Conservation (phyloP, 177 flowering plant species). For the Tripterygium wilfordii region DNA sequence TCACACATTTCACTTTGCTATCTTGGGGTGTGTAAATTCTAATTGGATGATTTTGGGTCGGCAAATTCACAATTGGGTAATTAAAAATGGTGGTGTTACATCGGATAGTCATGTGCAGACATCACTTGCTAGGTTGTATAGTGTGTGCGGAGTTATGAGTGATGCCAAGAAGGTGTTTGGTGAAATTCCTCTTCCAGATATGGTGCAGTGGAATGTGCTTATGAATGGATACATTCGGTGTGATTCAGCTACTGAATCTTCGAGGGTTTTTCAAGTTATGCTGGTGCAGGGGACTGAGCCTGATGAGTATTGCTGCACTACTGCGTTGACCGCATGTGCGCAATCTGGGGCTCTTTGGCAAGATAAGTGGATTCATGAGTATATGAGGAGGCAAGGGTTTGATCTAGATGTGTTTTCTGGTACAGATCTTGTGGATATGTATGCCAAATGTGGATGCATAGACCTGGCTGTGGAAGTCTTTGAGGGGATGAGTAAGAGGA, state of each 20-base stretch:
- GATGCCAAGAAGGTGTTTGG: slow-evolving; percentile 42
- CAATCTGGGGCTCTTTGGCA: slow-evolving; percentile 38
- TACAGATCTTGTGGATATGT: slow-evolving; percentile 61
- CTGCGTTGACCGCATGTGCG: slow-evolving; percentile 47
- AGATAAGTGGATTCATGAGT: slow-evolving; percentile 55
- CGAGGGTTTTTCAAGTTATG: slow-evolving; percentile 36
- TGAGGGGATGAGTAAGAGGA: neutral
- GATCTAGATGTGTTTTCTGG: slow-evolving; percentile 32
- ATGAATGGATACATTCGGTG: slow-evolving; percentile 35
- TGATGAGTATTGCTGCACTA: slow-evolving; percentile 36
- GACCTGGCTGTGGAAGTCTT: neutral
- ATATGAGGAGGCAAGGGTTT: slow-evolving; percentile 19
- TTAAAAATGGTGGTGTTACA: slow-evolving; percentile 24
- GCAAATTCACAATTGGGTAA: slow-evolving; percentile 29
- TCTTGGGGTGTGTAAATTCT: slow-evolving; percentile 30
- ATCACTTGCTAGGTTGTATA: slow-evolving; percentile 33
- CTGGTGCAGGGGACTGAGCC: slow-evolving; percentile 26
- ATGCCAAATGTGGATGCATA: slow-evolving; percentile 5
- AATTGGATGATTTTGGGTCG: slow-evolving; percentile 14
- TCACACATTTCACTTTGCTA: slow-evolving; percentile 37
- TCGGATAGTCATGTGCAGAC: slow-evolving; percentile 36
- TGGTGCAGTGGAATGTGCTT: slow-evolving; percentile 35
- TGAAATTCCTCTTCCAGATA: slow-evolving; percentile 34
- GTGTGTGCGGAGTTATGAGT: slow-evolving; percentile 6
- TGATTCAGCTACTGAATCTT: slow-evolving; percentile 20